phyloP scores from a whole-genome alignment of 352 stramenopile species.

The Phytophthora fragariae region DNA sequence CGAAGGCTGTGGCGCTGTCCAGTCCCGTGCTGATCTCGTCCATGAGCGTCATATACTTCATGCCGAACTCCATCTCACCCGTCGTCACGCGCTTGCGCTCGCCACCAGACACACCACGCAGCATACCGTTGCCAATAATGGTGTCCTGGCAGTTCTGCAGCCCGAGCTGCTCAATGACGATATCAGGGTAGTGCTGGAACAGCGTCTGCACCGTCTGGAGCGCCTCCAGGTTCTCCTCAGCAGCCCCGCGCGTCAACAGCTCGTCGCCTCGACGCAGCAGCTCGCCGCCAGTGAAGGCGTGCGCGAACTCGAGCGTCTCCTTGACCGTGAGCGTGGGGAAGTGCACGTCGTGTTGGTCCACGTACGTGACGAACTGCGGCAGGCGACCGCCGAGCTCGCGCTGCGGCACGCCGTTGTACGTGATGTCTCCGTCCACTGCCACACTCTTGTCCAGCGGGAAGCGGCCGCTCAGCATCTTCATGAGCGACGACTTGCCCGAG shows the following conservation, averaged over 20 bases:
- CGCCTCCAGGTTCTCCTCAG: constrained; percentile 38
- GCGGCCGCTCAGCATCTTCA: constrained; percentile 16
- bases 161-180: constrained; percentile 55
- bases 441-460: constrained; percentile 9
- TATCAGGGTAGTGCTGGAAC: constrained; percentile 46
- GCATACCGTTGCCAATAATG: constrained; percentile 51
- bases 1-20: constrained; percentile 59
- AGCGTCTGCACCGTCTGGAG: constrained; percentile 28
- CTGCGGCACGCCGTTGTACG: constrained; percentile 44
- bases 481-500: constrained; percentile 17
- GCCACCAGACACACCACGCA: constrained; percentile 68
- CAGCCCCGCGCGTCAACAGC: constrained; percentile 31
- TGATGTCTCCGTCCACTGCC: constrained; percentile 34
- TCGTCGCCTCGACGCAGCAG: constrained; percentile 24
- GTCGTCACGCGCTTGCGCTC: constrained; percentile 67
- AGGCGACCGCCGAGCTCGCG: constrained; percentile 30
- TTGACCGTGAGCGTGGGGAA: constrained; percentile 34
- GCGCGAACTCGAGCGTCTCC: background rate
- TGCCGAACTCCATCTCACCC: constrained; percentile 76
- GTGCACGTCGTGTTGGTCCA: constrained; percentile 56
- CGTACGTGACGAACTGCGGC: constrained; percentile 58
- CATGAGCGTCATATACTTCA: constrained; percentile 76
- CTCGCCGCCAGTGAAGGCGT: constrained; percentile 41
- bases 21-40: constrained; percentile 82
- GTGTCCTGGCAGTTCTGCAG: constrained; percentile 55